Evolutionary conservation across 345 rosid species (phyloP).

Genomic region (Eucalyptus polyanthemos): DNA sequence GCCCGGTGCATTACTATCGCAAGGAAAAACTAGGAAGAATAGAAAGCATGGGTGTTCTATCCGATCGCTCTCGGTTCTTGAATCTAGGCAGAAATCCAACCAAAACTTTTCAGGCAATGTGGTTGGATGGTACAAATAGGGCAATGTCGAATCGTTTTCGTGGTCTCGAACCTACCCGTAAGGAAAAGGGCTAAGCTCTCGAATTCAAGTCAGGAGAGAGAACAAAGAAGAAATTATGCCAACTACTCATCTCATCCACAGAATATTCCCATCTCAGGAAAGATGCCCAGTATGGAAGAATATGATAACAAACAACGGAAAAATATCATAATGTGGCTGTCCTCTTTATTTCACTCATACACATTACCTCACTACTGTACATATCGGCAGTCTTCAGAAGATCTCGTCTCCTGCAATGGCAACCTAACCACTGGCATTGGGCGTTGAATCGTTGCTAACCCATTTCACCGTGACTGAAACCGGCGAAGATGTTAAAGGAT

Average conservation of each 20-base stretch:
- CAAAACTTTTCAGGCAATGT: background rate
- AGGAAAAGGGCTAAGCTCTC: background rate
- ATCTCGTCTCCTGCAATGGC: background rate
- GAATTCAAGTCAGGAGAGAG: background rate
- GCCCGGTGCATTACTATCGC: background rate
- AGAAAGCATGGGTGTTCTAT: background rate
- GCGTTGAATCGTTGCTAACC: constrained; percentile 29
- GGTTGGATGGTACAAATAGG: background rate
- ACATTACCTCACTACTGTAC: background rate
- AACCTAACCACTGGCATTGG: constrained; percentile 5
- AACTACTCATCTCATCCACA: background rate
- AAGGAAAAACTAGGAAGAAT: background rate
- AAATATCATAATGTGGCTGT: background rate
- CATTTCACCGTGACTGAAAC: constrained; percentile 40
- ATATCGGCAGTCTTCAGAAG: background rate
- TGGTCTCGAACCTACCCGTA: background rate
- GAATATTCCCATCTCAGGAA: background rate
- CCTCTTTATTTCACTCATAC: background rate
- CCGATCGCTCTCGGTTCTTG: background rate
- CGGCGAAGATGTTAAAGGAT: constrained; percentile 20
- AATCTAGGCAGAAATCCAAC: background rate
- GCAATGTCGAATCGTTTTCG: background rate
- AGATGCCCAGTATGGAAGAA: background rate
- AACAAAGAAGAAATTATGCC: background rate
- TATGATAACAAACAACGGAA: background rate